Evolutionary conservation across 306 rosid genomes (phyloP), one percentile per base, ranked within the genome.

Genomic region (Quercus alba): DNA sequence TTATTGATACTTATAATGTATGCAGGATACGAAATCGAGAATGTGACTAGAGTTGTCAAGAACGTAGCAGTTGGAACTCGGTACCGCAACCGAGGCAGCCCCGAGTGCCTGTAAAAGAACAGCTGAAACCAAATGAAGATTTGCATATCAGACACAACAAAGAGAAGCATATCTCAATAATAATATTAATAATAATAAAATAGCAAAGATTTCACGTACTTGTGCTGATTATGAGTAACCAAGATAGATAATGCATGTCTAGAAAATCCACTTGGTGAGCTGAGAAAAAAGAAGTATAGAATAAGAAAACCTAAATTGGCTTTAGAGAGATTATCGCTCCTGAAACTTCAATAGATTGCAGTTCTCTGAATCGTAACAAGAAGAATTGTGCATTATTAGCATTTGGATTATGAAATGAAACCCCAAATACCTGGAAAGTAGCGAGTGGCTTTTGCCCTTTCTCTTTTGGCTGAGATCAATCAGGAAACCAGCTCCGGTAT

Each of bases 11-110:
- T 7, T 41, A 41, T 0, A 41, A 8, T 41, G 46, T 41, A 41
- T 23, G 78, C 26, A 86, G 97, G 97, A 93, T 93, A 93, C 99
- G 77, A 93, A 95, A 88, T 95, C 99, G 69, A 93, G 89, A 71
- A 95, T 59, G 73, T 85, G 98, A 85, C 99, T 95, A 31, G 97
- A 86, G 75, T 95, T 90, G 46, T 95, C 84, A 57, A 95, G 78
- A 64, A 82, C 91, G 73, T 91, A 95, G 91, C 99, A 95, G 72
- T 85, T 91, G 80, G 98, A 91, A 84, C 56, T 80, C 57, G 97
- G 99, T 35, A 56, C 77, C 44, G 80, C 77, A 81, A 95, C 58
- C 10, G 99, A 88, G 76, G 79, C 74, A 5, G 84, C 80, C 80
- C 82, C 77, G 41, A 80, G 68, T 35, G 79, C 86, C 76, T 70